Conservation (phyloP, 2,329 filamentous ascomycete genomes). For the Huntiella abstrusa region DNA sequence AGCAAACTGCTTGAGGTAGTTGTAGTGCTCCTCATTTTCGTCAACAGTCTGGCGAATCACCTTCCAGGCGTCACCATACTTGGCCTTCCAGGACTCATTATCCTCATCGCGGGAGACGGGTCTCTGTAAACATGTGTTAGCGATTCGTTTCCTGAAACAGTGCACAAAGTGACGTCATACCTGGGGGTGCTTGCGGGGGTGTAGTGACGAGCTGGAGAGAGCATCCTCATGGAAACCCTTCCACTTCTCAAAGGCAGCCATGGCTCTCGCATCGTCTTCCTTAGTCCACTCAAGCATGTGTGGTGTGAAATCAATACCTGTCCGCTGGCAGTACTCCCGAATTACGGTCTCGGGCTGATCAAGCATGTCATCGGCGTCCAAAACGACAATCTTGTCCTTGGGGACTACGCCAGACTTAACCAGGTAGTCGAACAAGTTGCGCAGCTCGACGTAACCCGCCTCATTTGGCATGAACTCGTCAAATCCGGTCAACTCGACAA, state of each 20-base stretch:
- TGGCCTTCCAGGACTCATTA: conserved; percentile 51
- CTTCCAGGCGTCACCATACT: conserved; percentile 55
- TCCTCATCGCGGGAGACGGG: conserved; percentile 45
- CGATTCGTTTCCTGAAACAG: background rate
- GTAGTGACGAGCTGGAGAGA: conserved; percentile 60
- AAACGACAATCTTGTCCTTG: conserved; percentile 55
- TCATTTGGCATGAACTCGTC: conserved; percentile 71
- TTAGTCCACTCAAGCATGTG: conserved; percentile 75
- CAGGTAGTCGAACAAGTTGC: conserved; percentile 73
- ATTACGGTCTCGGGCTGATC: conserved; percentile 65
- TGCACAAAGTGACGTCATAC: conserved; percentile 22
- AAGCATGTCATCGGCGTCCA: conserved; percentile 88
- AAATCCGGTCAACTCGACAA: conserved; percentile 69
- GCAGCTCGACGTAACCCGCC: conserved; percentile 78
- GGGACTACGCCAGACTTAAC: conserved; percentile 50
- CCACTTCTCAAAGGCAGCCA: conserved; percentile 83
- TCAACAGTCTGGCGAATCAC: conserved; percentile 53
- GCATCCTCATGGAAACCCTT: conserved; percentile 93
- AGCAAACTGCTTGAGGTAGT: conserved; percentile 64
- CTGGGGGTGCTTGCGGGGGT: conserved; percentile 45
- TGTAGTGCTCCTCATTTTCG: conserved; percentile 54
- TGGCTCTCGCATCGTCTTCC: conserved; percentile 53
- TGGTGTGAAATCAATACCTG: conserved; percentile 55
- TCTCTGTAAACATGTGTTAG: conserved; percentile 25
- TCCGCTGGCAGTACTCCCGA: conserved; percentile 60